Conservation (phyloP, 2,329 filamentous ascomycete species). For the Penicillium sp. region DNA sequence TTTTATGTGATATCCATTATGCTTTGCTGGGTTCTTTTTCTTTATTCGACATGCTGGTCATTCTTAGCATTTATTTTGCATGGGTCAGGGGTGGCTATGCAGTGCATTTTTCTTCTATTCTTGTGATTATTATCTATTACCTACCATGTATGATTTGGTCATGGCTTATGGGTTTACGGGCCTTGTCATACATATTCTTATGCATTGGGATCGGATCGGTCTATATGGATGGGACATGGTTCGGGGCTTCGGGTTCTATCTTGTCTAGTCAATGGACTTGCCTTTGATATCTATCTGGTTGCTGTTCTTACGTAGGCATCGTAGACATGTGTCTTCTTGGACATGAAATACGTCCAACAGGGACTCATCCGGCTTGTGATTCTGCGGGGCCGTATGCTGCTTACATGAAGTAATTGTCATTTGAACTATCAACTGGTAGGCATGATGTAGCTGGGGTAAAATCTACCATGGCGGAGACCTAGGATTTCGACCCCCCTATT, state of each 20-base stretch:
- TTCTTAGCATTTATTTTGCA: constrained; percentile 24
- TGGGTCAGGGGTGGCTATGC: constrained; percentile 19
- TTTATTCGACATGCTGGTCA: constrained; percentile 5
- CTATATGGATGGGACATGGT: constrained; percentile 22
- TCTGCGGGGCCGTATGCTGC: too few species aligned
- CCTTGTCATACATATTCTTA: constrained; percentile 16
- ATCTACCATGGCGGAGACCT: too few species aligned
- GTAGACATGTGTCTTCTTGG: not conserved
- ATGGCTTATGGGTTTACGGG: constrained; percentile 9
- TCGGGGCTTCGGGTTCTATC: constrained; percentile 4
- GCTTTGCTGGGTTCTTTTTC: constrained; percentile 9
- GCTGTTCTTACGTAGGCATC: not conserved
- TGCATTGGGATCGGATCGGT: constrained; percentile 30
- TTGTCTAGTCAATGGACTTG: constrained; percentile 16
- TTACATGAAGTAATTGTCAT: too few species aligned
- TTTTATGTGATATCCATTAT: constrained; percentile 25
- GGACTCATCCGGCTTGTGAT: too few species aligned
- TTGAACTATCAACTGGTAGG: too few species aligned
- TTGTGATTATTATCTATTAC: constrained; percentile 3
- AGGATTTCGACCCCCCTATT: too few species aligned
- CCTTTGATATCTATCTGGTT: not conserved
- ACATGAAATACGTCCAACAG: not conserved
- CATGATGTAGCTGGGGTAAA: too few species aligned
- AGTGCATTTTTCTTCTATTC: constrained; percentile 12
- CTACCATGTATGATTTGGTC: constrained; percentile 12